Evolutionary conservation across 371 early-diverging fungal genomes (phyloP), one percentile per base, ranked within the genome.

Genomic region (Blakeslea trispora): DNA sequence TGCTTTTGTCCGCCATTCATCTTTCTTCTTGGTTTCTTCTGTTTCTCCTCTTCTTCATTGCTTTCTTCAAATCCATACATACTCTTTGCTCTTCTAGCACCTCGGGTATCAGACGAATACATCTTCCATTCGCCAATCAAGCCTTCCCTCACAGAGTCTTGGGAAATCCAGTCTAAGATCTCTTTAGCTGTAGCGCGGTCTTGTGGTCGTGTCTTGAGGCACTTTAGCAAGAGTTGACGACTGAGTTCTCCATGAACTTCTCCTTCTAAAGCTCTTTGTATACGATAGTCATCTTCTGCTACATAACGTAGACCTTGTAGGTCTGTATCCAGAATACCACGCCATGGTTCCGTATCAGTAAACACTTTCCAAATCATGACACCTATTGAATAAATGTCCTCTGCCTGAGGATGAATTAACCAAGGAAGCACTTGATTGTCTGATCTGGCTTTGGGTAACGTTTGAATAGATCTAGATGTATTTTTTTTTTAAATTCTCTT

Each of bases 331-430:
- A 87, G 68, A 39, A 85, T 79, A 0, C 87, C 87, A 35, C 76
- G 71, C 87, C 87, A 87, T 10, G 87, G 87, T 23, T 84, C 84
- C 7, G 82, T 84, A 37, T 84, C 85, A 1, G 85, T 75, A 61
- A 85, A 85, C 10, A 79, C 77, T 50, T 83, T 78, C 87, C 87
- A 87, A 6, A 84, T 82, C 71, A 87, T 71, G 13, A 87, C 82
- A 3, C 82, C 84, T 18, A 83, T 65, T 0, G 85, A 84, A 54
- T 85, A 87, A 46, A 87, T 79, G 53, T 87, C 87, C 50, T 87
- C 87, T 0, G 83, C 73, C 28, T 81, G 75, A 0, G 87, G 87
- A 48, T 85, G 80, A 9, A 85, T 82, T 1, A 83, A 67, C 68
- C 73, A 71, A 0, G 78, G 72, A 11, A 87, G 43, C 0, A 81